phyloP scores from a whole-genome alignment of 2,329 filamentous ascomycete species.

The Penicillium corylophilum region DNA sequence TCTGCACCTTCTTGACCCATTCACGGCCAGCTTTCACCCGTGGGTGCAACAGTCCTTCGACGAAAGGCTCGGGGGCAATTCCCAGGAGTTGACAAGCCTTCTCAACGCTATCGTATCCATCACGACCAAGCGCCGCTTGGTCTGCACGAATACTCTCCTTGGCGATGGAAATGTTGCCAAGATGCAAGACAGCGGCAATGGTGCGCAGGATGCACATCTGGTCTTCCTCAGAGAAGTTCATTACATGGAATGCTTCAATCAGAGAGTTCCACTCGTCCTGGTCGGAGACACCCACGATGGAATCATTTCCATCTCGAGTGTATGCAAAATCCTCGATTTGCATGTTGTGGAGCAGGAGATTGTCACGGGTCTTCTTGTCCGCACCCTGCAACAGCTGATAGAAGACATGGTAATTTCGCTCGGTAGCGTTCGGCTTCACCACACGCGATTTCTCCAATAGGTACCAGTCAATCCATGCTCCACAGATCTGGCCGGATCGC shows the following conservation, averaged over 20 bases:
- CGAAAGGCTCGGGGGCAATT: conserved; percentile 78
- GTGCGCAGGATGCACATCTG: conserved; percentile 81
- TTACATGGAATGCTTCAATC: conserved; percentile 89
- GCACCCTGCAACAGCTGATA: conserved; percentile 92
- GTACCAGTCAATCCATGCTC: conserved; percentile 98
- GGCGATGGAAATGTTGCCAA: conserved; percentile 85
- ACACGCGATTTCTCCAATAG: conserved; percentile 97
- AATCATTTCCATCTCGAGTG: conserved; percentile 86
- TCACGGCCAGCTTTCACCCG: conserved; percentile 93
- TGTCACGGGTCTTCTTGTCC: conserved; percentile 67
- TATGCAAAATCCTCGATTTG: conserved; percentile 88
- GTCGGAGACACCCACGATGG: conserved; percentile 87
- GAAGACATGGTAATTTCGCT: conserved; percentile 96
- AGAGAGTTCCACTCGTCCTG: conserved; percentile 83
- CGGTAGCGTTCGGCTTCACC: conserved; percentile 79
- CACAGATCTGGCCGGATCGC: conserved; percentile 81
- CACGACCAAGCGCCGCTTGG: conserved; percentile 77
- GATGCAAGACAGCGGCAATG: conserved; percentile 84
- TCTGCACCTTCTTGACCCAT: conserved; percentile 98
- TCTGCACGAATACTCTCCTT: conserved; percentile 90
- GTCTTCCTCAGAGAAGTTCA: conserved; percentile 86
- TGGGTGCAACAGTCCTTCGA: conserved; percentile 85
- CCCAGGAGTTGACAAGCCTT: conserved; percentile 82
- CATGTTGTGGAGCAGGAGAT: conserved; percentile 72
- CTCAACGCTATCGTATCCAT: conserved; percentile 71